Evolutionary conservation across 768 basidiomycete species (phyloP).

Genomic region (Lentinula aciculospora): DNA sequence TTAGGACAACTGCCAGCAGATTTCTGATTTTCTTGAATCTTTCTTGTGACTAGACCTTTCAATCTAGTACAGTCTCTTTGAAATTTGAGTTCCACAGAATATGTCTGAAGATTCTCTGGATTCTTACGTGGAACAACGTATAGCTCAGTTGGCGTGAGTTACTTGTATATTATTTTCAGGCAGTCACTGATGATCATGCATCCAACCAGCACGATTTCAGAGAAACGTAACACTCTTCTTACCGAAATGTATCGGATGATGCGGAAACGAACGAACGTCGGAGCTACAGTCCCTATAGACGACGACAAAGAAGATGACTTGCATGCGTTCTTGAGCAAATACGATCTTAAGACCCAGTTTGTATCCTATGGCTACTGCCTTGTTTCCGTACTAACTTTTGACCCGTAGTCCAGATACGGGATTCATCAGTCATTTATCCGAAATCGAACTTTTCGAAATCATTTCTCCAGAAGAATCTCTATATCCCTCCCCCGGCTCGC

Average conservation of each 20-base stretch:
- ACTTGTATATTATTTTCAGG: not conserved
- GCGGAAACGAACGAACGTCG: conserved; percentile 42
- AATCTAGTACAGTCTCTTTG: too few relatives aligned
- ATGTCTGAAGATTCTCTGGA: conserved; percentile 9
- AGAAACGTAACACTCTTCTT: conserved; percentile 65
- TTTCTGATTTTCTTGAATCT: too few relatives aligned
- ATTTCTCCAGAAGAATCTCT: conserved; percentile 2
- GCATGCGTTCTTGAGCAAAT: conserved; percentile 47
- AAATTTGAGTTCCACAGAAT: not conserved
- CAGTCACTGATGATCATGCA: not conserved
- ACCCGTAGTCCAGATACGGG: conserved; percentile 27
- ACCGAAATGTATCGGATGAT: conserved; percentile 68
- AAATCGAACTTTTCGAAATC: conserved; percentile 9
- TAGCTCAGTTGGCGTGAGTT: conserved; percentile 26
- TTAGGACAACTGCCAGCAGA: too few relatives aligned
- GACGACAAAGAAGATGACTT: conserved; percentile 39
- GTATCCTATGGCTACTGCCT: conserved; percentile 12
- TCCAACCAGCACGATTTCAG: conserved; percentile 47
- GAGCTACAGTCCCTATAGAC: conserved; percentile 29
- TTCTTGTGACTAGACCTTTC: not conserved
- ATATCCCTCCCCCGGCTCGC: not conserved
- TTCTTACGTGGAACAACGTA: conserved; percentile 23
- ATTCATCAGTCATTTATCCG: conserved; percentile 15
- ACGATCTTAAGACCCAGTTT: conserved; percentile 50
- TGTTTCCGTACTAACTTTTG: conserved; percentile 4